These are phyloP conservation scores for Fusarium sacchari DNA, from an alignment of 2,329 filamentous ascomycete genomes.

Conservation along the genomic window DNA sequence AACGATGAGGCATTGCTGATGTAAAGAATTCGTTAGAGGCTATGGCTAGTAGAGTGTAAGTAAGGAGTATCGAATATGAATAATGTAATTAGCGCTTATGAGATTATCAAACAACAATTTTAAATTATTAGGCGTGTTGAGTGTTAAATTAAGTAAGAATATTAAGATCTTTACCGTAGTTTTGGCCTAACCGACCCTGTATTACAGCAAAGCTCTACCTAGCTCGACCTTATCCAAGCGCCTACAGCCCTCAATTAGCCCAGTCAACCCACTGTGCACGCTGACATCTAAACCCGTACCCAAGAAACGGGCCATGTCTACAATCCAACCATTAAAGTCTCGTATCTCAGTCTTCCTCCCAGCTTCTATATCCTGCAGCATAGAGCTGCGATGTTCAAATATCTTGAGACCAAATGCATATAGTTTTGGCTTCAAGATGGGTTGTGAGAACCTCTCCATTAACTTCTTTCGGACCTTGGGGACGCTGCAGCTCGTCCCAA, in stretches of 20 bases:
- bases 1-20: no score
- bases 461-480: not conserved
- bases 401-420: conserved; percentile 9
- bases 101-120: no score
- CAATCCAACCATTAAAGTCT: conserved; percentile 7
- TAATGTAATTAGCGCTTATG: not conserved
- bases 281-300: not conserved
- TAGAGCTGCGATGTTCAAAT: conserved; percentile 4
- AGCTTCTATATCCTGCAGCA: not conserved
- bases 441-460: not conserved
- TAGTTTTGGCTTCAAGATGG: not conserved
- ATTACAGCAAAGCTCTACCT: not conserved
- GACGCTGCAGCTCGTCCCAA: not conserved
- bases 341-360: not conserved
- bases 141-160: not conserved
- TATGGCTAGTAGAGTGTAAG: not conserved
- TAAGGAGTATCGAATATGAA: not conserved
- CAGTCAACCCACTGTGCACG: not conserved
- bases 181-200: no score
- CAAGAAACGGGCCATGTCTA: not conserved
- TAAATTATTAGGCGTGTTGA: accelerated
- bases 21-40: no score
- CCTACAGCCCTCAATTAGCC: not conserved
- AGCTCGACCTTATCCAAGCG: not conserved
- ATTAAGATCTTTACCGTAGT: accelerated